Percentiles rank a stretch among this genome's conserved stretches.
Conservation (phyloP, 306 rosid genomes). For the Cajanus cajan region DNA sequence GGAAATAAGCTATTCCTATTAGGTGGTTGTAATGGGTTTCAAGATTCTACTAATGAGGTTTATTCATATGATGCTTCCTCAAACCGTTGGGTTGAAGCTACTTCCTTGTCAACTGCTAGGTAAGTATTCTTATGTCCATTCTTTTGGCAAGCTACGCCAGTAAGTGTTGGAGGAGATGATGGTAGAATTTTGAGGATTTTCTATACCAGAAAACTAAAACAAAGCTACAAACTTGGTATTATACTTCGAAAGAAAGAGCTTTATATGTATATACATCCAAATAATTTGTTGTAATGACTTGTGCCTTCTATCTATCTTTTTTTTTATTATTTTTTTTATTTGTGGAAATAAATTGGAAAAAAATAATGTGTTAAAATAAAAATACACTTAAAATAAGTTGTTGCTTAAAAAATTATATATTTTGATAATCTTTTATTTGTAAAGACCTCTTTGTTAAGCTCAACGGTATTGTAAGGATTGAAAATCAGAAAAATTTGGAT, state of each 20-base stretch:
- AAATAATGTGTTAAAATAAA: not conserved
- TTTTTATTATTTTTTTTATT: too few relatives aligned
- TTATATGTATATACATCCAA: not conserved
- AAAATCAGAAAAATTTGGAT: not conserved
- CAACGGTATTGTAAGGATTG: not conserved
- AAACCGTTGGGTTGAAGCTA: conserved; percentile 60
- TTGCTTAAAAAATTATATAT: not conserved
- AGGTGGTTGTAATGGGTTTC: conserved; percentile 91
- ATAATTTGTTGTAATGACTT: not conserved
- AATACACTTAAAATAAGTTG: not conserved
- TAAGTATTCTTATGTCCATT: conserved; percentile 29
- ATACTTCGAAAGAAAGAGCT: not conserved
- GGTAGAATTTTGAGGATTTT: not conserved
- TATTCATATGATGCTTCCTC: conserved; percentile 61
- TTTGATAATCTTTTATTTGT: not conserved
- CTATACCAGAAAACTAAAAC: not conserved
- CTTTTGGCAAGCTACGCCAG: conserved; percentile 6
- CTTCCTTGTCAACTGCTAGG: conserved; percentile 81
- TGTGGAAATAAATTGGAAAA: too few relatives aligned
- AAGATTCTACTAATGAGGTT: conserved; percentile 78
- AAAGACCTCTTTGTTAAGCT: not conserved
- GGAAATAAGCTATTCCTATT: conserved; percentile 74
- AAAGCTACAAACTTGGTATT: not conserved
- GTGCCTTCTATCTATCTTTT: not conserved
- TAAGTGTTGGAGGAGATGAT: not conserved